A percentile compares a stretch with the other conserved stretches of the same genome.
Evolutionary conservation across 2,329 filamentous ascomycete genomes (phyloP).

Genomic region (Kalmusia sp.): DNA sequence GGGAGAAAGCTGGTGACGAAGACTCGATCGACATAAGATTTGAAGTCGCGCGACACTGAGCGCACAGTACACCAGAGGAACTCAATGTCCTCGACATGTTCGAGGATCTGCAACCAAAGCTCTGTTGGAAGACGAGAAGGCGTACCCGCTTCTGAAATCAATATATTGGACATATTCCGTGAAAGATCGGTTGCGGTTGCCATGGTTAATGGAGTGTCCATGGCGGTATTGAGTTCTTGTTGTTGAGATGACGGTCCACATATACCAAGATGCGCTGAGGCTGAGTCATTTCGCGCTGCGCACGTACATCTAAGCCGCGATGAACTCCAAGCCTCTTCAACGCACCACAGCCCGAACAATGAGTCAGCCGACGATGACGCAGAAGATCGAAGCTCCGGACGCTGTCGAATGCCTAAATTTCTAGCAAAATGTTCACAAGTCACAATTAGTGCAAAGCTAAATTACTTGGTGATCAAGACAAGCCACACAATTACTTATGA

Average conservation of each 20-base stretch:
- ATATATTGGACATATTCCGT: background rate
- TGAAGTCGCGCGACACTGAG: slow-evolving; percentile 20
- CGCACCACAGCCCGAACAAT: background rate
- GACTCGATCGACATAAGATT: slow-evolving; percentile 24
- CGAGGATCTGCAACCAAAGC: slow-evolving; percentile 12
- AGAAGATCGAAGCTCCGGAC: too few species aligned
- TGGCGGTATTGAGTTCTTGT: background rate
- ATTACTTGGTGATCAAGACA: too few species aligned
- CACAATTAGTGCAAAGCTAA: too few species aligned
- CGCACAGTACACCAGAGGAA: slow-evolving; percentile 29
- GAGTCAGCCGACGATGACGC: too few species aligned
- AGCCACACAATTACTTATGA: too few species aligned
- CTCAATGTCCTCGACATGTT: slow-evolving; percentile 8
- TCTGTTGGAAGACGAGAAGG: slow-evolving; percentile 7
- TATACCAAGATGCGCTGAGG: background rate
- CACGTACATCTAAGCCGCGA: slow-evolving; percentile 2
- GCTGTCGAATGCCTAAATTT: too few species aligned
- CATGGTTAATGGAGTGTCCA: background rate
- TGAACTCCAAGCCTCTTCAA: background rate
- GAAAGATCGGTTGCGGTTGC: too few species aligned
- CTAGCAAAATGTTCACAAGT: too few species aligned
- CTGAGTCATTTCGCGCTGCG: slow-evolving; percentile 1
- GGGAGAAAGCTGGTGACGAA: slow-evolving; percentile 24
- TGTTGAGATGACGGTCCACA: too few species aligned
- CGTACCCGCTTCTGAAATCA: background rate